phyloP scores from a whole-genome alignment of 1,139 yeast species.

The Suhomyces terraborum region DNA sequence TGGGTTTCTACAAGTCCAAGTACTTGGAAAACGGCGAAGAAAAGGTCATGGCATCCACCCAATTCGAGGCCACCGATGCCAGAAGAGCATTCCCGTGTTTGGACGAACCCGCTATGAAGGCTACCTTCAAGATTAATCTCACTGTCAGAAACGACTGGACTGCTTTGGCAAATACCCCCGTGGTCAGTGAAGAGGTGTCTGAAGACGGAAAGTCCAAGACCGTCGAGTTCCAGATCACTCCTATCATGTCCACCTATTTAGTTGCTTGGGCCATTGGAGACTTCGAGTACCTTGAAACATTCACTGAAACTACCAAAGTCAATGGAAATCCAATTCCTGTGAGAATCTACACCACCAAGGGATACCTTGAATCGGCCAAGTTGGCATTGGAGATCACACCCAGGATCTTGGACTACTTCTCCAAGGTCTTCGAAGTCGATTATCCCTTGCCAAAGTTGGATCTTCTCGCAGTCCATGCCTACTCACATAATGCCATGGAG shows the following conservation, averaged over 20 bases:
- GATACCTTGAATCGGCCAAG: slow-evolving; percentile 61
- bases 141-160: slow-evolving; percentile 18
- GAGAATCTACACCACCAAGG: slow-evolving; percentile 70
- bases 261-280: slow-evolving; percentile 81
- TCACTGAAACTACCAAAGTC: slow-evolving; percentile 38
- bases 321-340: slow-evolving; percentile 59
- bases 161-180: slow-evolving; percentile 23
- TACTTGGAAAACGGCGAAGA: slow-evolving; percentile 64
- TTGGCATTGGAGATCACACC: slow-evolving; percentile 69
- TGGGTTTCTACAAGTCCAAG: slow-evolving; percentile 80
- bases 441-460: slow-evolving; percentile 77
- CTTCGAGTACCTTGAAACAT: slow-evolving; percentile 65
- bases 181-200: slow-evolving; percentile 13
- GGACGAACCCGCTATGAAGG: slow-evolving; percentile 85
- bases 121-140: slow-evolving; percentile 50
- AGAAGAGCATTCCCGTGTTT: slow-evolving; percentile 89
- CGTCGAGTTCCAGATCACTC: slow-evolving; percentile 57
- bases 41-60: slow-evolving; percentile 75
- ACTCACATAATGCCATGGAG: slow-evolving; percentile 86
- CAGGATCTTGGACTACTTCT: slow-evolving; percentile 66
- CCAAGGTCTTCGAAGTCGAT: slow-evolving; percentile 61
- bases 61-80: slow-evolving; percentile 89
- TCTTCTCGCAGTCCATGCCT: slow-evolving; percentile 74
- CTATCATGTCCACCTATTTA: slow-evolving; percentile 73
- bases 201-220: slow-evolving; percentile 10